These are phyloP conservation scores for Henckelia pumila DNA, from an alignment of 257 asterid species.

Conservation along the genomic window DNA sequence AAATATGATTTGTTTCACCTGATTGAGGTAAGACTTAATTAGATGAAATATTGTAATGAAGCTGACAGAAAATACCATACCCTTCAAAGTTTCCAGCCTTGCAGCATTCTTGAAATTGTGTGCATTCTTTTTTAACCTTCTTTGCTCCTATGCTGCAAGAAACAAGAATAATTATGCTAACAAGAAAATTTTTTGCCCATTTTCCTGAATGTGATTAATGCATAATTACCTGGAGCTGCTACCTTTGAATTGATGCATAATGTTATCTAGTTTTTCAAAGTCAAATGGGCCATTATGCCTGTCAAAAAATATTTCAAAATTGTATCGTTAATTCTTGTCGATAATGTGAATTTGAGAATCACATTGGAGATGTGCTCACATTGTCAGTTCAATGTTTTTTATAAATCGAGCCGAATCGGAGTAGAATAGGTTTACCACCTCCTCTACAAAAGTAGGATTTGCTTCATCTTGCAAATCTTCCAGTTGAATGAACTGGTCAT, in stretches of 20 bases:
- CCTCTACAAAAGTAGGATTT: constrained; percentile 78
- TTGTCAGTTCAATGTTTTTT: constrained; percentile 51
- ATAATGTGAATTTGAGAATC: not conserved
- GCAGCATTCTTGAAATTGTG: constrained; percentile 69
- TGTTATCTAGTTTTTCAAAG: constrained; percentile 57
- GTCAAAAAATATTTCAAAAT: not conserved
- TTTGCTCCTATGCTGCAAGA: constrained; percentile 74
- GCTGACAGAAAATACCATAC: constrained; percentile 26
- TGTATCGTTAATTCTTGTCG: not conserved
- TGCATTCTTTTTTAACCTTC: constrained; percentile 61
- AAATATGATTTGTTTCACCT: not conserved
- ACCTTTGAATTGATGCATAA: constrained; percentile 80
- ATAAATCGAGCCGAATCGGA: constrained; percentile 58
- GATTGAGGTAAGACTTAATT: not conserved
- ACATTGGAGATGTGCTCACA: constrained; percentile 33
- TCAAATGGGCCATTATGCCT: constrained; percentile 48
- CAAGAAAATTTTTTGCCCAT: too few species aligned
- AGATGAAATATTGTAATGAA: not conserved
- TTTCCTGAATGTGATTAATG: not conserved
- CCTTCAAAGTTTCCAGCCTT: constrained; percentile 53
- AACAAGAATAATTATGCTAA: not conserved
- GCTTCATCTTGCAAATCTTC: constrained; percentile 82
- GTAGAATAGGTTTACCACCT: constrained; percentile 61
- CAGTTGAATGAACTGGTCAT: constrained; percentile 69
- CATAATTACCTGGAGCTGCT: constrained; percentile 71